Evolutionary conservation across 306 rosid species (phyloP).

Genomic region (Castanea mollissima): DNA sequence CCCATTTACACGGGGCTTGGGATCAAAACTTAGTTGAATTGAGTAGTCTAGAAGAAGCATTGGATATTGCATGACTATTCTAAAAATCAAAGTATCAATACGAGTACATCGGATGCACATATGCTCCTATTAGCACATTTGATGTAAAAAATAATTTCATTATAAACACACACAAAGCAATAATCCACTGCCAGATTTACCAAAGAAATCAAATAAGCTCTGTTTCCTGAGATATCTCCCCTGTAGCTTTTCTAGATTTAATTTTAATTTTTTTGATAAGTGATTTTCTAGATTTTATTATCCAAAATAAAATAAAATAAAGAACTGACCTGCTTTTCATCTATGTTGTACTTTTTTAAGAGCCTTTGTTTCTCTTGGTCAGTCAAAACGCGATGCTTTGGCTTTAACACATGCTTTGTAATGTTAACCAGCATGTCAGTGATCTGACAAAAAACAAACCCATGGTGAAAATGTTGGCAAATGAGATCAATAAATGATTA

Average conservation of each 20-base stretch:
- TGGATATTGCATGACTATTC: background rate
- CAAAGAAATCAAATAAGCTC: background rate
- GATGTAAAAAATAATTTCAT: background rate
- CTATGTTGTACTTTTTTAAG: slow-evolving; percentile 64
- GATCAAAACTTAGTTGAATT: background rate
- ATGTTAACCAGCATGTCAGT: slow-evolving; percentile 91
- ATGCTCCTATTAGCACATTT: background rate
- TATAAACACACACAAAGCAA: background rate
- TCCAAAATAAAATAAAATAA: background rate
- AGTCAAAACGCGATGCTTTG: slow-evolving; percentile 70
- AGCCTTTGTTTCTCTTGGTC: slow-evolving; percentile 62
- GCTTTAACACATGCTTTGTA: slow-evolving; percentile 89
- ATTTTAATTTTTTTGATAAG: too few species aligned
- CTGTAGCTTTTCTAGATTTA: background rate
- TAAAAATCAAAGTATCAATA: background rate
- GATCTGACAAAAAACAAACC: slow-evolving; percentile 51
- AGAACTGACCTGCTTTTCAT: slow-evolving; percentile 83
- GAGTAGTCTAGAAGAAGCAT: background rate
- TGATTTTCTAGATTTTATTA: background rate
- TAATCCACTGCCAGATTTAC: background rate
- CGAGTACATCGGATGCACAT: background rate
- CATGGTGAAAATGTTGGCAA: slow-evolving; percentile 20
- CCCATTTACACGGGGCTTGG: background rate
- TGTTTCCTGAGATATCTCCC: background rate
- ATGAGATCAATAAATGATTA: slow-evolving; percentile 3